Percentiles rank a stretch among this genome's conserved stretches.
Conservation (phyloP, 2,329 filamentous ascomycete species). For the Cordyceps militaris region DNA sequence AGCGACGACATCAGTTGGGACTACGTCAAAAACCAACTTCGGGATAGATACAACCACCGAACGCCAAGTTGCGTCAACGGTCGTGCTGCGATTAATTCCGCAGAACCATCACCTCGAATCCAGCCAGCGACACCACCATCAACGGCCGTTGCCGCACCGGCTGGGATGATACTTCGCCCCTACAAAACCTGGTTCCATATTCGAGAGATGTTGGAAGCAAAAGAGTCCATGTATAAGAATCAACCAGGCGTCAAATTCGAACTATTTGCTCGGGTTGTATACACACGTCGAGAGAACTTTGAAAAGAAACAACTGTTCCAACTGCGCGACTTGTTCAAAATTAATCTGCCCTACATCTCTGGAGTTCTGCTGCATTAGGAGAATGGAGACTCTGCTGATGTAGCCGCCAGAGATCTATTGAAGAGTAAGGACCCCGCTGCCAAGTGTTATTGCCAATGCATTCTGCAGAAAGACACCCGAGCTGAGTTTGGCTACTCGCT, state of each 20-base stretch:
- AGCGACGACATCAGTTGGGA: slow-evolving; percentile 35
- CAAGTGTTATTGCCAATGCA: slow-evolving; percentile 29
- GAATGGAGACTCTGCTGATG: slow-evolving; percentile 21
- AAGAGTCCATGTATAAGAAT: slow-evolving; percentile 25
- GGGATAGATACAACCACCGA: background rate
- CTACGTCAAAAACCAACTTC: slow-evolving; percentile 19
- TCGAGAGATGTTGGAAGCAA: slow-evolving; percentile 49
- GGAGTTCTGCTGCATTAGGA: slow-evolving; percentile 25
- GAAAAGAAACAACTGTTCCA: slow-evolving; percentile 52
- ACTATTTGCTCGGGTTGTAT: slow-evolving; percentile 54
- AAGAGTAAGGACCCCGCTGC: slow-evolving; percentile 11
- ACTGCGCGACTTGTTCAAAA: slow-evolving; percentile 56
- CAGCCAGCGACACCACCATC: background rate
- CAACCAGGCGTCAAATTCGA: slow-evolving; percentile 46
- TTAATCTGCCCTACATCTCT: slow-evolving; percentile 44
- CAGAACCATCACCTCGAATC: background rate
- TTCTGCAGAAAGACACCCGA: slow-evolving; percentile 17
- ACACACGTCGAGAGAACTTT: slow-evolving; percentile 47
- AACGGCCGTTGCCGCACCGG: background rate
- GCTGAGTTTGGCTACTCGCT: slow-evolving; percentile 19
- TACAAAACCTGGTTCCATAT: slow-evolving; percentile 53
- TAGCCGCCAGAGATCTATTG: slow-evolving; percentile 21
- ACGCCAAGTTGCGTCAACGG: background rate
- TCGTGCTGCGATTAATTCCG: too few relatives aligned
- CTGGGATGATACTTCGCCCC: slow-evolving; percentile 15